Percentiles rank a stretch among this genome's conserved stretches.
These are phyloP conservation scores for Fusarium pseudograminearum DNA, from an alignment of 2,329 filamentous ascomycete genomes.

Conservation along the genomic window DNA sequence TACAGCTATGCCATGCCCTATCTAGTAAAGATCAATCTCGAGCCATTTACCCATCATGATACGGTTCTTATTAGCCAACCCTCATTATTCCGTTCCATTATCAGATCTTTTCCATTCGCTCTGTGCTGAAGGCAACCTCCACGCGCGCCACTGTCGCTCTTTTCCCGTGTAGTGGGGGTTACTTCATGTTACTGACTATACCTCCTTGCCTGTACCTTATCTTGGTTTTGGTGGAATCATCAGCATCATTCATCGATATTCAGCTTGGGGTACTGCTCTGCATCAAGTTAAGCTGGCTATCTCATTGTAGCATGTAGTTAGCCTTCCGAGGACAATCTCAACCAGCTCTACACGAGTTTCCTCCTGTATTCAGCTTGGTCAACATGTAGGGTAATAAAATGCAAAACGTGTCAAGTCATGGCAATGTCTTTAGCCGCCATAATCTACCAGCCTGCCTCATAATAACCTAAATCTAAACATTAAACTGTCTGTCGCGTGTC, in stretches of 20 bases:
- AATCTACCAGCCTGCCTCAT: slow-evolving; percentile 1
- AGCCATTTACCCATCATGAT: slow-evolving; percentile 34
- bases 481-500: slow-evolving; percentile 16
- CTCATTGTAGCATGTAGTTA: not conserved
- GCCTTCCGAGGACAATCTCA: slow-evolving; percentile 1
- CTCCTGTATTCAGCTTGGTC: slow-evolving; percentile 10
- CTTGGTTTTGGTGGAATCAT: slow-evolving; percentile 36
- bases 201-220: slow-evolving; percentile 27
- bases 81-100: slow-evolving; percentile 39
- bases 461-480: slow-evolving; percentile 27
- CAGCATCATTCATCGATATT: slow-evolving; percentile 34
- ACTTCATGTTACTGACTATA: not conserved
- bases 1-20: slow-evolving; percentile 24
- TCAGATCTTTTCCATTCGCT: slow-evolving; percentile 42
- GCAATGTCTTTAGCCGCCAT: not conserved
- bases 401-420: not conserved
- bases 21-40: slow-evolving; percentile 35
- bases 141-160: slow-evolving; percentile 32
- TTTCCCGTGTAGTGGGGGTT: slow-evolving; percentile 32
- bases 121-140: slow-evolving; percentile 22
- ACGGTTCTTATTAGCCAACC: slow-evolving; percentile 43
- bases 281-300: slow-evolving; percentile 28
- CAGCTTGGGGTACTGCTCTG: not conserved
- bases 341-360: slow-evolving; percentile 22
- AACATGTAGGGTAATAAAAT: not conserved